Evolutionary conservation across 2,329 filamentous ascomycete genomes (phyloP), one percentile per base, ranked within the genome.

Genomic region (Lachnellula occidentalis): DNA sequence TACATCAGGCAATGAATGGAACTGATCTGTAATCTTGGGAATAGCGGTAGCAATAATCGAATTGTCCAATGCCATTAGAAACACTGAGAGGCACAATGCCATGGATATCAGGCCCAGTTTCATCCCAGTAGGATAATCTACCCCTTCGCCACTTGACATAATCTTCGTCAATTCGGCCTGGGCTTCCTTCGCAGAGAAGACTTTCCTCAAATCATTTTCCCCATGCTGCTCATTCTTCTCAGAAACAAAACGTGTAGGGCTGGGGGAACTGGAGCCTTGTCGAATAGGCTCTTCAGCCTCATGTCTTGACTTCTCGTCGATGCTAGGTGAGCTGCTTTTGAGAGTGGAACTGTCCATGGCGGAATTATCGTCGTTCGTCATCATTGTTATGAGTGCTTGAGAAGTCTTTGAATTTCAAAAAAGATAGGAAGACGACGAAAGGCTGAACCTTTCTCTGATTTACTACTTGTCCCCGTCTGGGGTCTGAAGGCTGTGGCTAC

Each of bases 11-110:
- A 70, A 62, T 27, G 64, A 66, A 17, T 70, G 62, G 50, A 72
- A 72, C 19, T 67, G 65, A 45, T 60, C 45, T 2, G 70, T 72
- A 41, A 73, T 73, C 31, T 69, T 65, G n/a, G 71, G 71, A 43
- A 72, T 71, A 6, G 71, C 71, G 8, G 68, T 70, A 4, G 67
- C 66, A 50, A 64, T 60, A 46, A 67, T 66, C 9, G 61, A 67
- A 55, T 66, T 65, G 57, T 70, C 67, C 54, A 62, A 42, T n/a
- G 60, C 60, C 34, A 58, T 63, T 17, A 68, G 48, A 21, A 68
- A 67, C 6, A 70, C 64, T 14, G 58, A 61, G 2, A 68, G 49
- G 50, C 63, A 67, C 3, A 68, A 58, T 1, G 66, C 65, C 7
- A 66, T 43, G 5, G 61, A 58, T 19, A 67, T 67, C 6, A 67